Base-by-base conservation (phyloP, 2,329 filamentous ascomycete species). In the Zymoseptoria tritici region DNA sequence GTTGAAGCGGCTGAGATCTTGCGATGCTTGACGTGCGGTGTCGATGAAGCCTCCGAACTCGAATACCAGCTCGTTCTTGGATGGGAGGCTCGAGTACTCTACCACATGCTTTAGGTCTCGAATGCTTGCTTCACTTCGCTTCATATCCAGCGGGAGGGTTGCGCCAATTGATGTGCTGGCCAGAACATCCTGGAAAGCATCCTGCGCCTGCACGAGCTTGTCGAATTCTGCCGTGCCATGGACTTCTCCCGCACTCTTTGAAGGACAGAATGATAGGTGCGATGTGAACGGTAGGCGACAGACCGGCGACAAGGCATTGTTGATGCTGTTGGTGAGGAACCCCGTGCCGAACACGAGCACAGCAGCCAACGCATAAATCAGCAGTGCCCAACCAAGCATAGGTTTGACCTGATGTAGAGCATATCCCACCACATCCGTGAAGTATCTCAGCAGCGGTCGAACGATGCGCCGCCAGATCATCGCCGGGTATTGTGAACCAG, bases 11-110 rank as follows among this genome's bases (percentile, higher is more conserved):
- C 87, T 85, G 4, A 94, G 79, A 58, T 89, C 85, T 52, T 81
- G 79, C 3, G 87, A 84, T 1, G 87, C 85, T 53, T 81, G 79
- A 3, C 84, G 79, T 1, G 87, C 85, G 0, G 83, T 85, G 9
- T 87, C 84, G 65, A 94, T 84, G 73, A 92, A 95, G 55, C 83
- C 83, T 62, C 88, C 83, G 59, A 95, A 88, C 71, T 93, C 89
- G 21, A 86, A 80, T 4, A 89, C 83, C 11, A 95, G 81, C 73
- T 91, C 87, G 42, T 87, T 82, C 29, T 83, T 83, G 11, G 83
- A 83, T 24, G 85, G 83, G 0, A 94, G 77, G 21, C 83, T 80
- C 66, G 87, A 90, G 74, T 86, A 85, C 49, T 83, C 81, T 36
- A 95, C 87, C 52, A 91, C 80, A 24, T 84, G 86, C 31, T 87